Evolutionary conservation across 1,284 basidiomycete genomes (phyloP), one percentile per base, ranked within the genome.

Genomic region (Leccinum proximum): DNA sequence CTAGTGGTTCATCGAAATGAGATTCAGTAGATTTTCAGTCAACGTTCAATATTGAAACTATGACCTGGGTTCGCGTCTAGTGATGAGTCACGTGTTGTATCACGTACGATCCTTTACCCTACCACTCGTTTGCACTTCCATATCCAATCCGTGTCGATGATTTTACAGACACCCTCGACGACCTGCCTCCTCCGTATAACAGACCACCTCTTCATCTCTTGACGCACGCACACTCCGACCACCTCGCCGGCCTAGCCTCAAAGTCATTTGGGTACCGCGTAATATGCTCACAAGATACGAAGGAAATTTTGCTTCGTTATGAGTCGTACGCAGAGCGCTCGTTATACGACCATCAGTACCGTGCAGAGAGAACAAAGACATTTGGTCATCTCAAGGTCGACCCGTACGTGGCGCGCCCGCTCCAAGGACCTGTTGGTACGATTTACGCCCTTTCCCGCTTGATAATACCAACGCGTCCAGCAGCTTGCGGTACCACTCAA

Each of bases 151-250:
- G 92, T 3, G 87, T 95, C 30, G 93, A 95, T 74, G 85, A 87
- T 67, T 95, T 96, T 74, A 79, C 84, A 11, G 73, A 76, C 67
- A 72, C 79, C 18, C 58, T 75, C 40, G 67, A 78, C 63, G 66
- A 77, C 70, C 58, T 71, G 68, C 64, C 75, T 11, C 50, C 68
- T 14, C 75, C 75, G 0, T 75, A 78, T 58, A 79, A 79, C 33
- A 71, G 79, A 9, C 87, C 91, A 0, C 81, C 82, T 5, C 80
- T 94, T 6, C 86, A 91, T 74, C 83, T 96, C 8, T 82, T 96
- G 62, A 87, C 89, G 0, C 93, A 96, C 72, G 91, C 92, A 1
- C 94, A 96, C 76, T 82, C 93, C 0, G 94, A 95, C 75, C 93
- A 95, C 72, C 80, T 91, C 63, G 78, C 76, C 56, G 92, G 92